Percentiles rank a stretch among this genome's conserved stretches.
These are phyloP conservation scores for Suhomyces panamericanus DNA, from an alignment of 1,139 yeast genomes.

Conservation along the genomic window DNA sequence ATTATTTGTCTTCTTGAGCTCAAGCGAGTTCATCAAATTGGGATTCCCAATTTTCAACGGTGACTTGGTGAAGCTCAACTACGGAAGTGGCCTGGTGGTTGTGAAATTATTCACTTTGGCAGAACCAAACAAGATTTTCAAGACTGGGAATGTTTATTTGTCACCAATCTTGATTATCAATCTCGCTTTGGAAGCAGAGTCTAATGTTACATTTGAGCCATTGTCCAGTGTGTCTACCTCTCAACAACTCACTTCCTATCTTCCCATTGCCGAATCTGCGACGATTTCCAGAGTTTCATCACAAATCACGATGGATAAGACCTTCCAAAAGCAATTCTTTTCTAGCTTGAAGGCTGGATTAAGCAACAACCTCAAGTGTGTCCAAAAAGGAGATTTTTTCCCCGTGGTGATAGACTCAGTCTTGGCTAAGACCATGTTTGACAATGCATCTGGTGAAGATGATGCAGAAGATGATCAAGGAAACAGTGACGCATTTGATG, in stretches of 20 bases:
- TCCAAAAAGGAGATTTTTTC: constrained; percentile 62
- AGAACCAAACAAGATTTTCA: constrained; percentile 56
- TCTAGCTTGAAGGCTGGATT: constrained; percentile 64
- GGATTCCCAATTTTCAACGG: constrained; percentile 67
- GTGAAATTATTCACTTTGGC: constrained; percentile 59
- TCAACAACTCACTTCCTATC: constrained; percentile 14
- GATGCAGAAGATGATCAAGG: constrained; percentile 27
- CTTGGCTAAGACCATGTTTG: constrained; percentile 60
- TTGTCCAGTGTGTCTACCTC: constrained; percentile 10
- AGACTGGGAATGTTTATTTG: constrained; percentile 44
- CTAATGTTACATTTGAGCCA: constrained; percentile 34
- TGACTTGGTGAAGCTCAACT: constrained; percentile 52
- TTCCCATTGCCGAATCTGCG: constrained; percentile 33
- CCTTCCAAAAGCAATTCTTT: constrained; percentile 64
- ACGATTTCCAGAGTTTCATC: constrained; percentile 71
- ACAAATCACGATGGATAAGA: constrained; percentile 66
- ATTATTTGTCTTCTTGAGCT: constrained; percentile 53
- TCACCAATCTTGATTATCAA: constrained; percentile 69
- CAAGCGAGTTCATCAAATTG: constrained; percentile 52
- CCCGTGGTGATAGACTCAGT: constrained; percentile 79
- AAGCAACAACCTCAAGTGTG: constrained; percentile 56
- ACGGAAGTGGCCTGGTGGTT: constrained; percentile 27
- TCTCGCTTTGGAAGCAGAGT: constrained; percentile 35
- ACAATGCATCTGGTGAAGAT: constrained; percentile 30
- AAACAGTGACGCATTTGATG: constrained; percentile 28